Percentiles rank a stretch among this genome's conserved stretches.
Conservation (phyloP, 2,329 filamentous ascomycete species). For the Cladosporium colombiae region DNA sequence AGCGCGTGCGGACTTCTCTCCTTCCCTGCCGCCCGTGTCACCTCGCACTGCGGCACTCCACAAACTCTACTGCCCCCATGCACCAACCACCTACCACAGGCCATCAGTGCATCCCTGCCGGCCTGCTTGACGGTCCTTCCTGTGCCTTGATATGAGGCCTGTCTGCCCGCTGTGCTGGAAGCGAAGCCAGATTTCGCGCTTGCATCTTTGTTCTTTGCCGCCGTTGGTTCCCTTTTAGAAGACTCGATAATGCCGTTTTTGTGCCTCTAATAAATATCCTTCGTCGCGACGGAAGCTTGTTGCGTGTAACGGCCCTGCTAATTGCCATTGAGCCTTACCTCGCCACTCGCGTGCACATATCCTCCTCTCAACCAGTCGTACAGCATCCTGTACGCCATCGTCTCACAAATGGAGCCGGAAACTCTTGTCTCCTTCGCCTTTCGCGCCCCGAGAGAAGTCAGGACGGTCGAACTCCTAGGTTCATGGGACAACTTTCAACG, state of each 20-base stretch:
- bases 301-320: neutral
- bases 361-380: neutral
- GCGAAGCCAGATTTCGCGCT: neutral
- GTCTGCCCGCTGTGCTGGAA: neutral
- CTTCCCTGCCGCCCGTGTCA: neutral
- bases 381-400: neutral
- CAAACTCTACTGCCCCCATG: constrained; percentile 2
- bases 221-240: neutral
- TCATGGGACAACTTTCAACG: constrained; percentile 94
- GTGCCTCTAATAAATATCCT: neutral
- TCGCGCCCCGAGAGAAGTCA: constrained; percentile 52
- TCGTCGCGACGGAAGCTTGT: neutral
- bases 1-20: constrained; percentile 4
- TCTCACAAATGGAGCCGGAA: constrained; percentile 19
- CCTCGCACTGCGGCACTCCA: constrained; percentile 1
- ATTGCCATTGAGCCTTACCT: neutral
- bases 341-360: neutral
- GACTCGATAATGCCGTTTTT: neutral
- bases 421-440: constrained; percentile 43
- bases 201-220: neutral
- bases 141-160: constrained; percentile 11
- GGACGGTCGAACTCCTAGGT: constrained; percentile 77
- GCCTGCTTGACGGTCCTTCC: neutral
- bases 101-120: constrained; percentile 4
- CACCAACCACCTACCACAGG: constrained; percentile 13